Conservation (phyloP, 331 rosid species). For the Pyracantha coccinea region DNA sequence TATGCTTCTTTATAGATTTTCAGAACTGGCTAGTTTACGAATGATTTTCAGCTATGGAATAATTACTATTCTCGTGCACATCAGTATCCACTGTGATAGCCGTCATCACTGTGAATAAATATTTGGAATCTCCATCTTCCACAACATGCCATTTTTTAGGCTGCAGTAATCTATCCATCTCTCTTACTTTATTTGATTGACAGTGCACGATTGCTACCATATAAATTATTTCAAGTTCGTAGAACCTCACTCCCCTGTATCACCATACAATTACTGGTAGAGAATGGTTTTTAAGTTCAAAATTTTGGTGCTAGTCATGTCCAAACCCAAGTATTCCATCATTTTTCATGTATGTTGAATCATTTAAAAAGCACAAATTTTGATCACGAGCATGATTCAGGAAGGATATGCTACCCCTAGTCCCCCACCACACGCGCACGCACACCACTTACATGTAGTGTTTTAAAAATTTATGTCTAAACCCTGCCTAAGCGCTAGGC, state of each 20-base stretch:
- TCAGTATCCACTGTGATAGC: constrained; percentile 25
- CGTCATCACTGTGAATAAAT: constrained; percentile 68
- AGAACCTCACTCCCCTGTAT: no score
- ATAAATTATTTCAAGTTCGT: no score
- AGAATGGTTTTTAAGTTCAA: background rate
- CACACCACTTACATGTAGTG: no score
- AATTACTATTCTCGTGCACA: background rate
- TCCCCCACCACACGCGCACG: no score
- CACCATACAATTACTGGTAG: background rate
- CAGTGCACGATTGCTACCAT: no score
- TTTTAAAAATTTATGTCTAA: no score
- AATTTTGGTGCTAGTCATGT: background rate
- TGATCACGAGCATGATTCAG: no score
- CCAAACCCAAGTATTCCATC: background rate
- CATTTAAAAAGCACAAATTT: no score
- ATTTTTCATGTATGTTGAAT: background rate
- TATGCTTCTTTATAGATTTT: background rate
- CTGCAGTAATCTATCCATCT: constrained; percentile 70
- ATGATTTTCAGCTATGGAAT: background rate
- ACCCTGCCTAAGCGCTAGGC: no score
- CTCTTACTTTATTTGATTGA: constrained; percentile 34
- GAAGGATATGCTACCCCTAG: no score
- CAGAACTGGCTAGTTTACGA: background rate
- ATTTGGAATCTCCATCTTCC: constrained; percentile 62
- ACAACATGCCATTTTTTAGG: constrained; percentile 76